Conservation (phyloP, 257 asterid genomes). For the Solanum arcanum region DNA sequence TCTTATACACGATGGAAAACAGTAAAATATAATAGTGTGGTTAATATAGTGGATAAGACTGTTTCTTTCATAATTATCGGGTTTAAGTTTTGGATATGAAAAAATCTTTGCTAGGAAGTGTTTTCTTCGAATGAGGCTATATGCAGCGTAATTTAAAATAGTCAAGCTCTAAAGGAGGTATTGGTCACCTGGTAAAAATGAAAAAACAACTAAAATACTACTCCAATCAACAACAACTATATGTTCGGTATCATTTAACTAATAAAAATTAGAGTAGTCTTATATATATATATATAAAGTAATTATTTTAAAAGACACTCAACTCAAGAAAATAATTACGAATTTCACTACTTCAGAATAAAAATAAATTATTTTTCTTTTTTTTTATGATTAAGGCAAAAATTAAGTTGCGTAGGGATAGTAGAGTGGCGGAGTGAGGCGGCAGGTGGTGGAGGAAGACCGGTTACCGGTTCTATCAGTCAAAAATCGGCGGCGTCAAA, state of each 20-base stretch:
- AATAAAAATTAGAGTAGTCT: neutral
- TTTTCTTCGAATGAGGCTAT: too few relatives aligned
- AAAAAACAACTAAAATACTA: neutral
- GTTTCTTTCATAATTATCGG: neutral
- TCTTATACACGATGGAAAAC: neutral
- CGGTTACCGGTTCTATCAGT: neutral
- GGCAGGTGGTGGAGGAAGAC: slow-evolving; percentile 12
- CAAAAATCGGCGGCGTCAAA: slow-evolving; percentile 16
- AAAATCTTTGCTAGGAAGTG: too few relatives aligned
- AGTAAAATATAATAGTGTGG: neutral
- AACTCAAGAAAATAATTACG: too few relatives aligned
- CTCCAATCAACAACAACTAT: neutral
- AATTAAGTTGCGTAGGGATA: neutral
- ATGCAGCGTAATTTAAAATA: too few relatives aligned
- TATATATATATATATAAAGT: too few relatives aligned
- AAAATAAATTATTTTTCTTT: too few relatives aligned
- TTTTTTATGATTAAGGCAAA: neutral
- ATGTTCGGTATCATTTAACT: neutral
- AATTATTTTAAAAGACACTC: too few relatives aligned
- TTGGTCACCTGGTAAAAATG: neutral
- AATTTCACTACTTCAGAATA: too few relatives aligned
- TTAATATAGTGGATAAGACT: too few relatives aligned
- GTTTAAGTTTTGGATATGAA: too few relatives aligned
- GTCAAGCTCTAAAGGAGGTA: too few relatives aligned
- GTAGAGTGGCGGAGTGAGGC: neutral